These are phyloP conservation scores for Phyllosticta citriasiana DNA, from an alignment of 2,329 filamentous ascomycete species.

Conservation along the genomic window DNA sequence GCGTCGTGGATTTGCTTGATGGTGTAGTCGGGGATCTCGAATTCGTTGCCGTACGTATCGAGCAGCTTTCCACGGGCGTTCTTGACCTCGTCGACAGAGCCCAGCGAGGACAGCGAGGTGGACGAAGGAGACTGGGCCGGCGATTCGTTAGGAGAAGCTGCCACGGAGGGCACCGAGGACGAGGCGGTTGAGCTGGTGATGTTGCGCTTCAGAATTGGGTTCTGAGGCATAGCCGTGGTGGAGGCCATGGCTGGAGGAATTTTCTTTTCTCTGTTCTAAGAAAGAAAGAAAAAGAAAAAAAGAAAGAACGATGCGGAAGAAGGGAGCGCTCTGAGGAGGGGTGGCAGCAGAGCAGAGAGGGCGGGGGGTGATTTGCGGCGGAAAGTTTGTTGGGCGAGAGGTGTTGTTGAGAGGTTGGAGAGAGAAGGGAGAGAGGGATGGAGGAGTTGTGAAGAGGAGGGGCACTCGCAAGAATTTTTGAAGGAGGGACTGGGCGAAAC, in stretches of 20 bases:
- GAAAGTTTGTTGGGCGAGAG: slow-evolving; percentile 10
- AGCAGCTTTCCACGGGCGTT: slow-evolving; percentile 57
- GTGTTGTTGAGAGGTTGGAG: slow-evolving; percentile 5
- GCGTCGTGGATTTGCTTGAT: slow-evolving; percentile 97
- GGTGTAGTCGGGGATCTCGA: slow-evolving; percentile 87
- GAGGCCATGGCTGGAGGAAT: slow-evolving; percentile 26
- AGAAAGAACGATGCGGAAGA: neutral
- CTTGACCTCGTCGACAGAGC: slow-evolving; percentile 51
- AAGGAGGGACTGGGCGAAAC: neutral
- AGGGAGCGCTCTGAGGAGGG: neutral
- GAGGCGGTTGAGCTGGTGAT: slow-evolving; percentile 41
- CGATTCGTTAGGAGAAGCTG: slow-evolving; percentile 48
- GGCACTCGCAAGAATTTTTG: neutral
- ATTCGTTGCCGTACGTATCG: slow-evolving; percentile 92
- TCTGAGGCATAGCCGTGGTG: slow-evolving; percentile 45
- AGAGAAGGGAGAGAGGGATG: neutral
- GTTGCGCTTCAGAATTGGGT: slow-evolving; percentile 32
- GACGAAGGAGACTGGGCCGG: slow-evolving; percentile 62
- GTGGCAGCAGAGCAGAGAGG: neutral
- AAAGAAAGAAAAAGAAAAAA: neutral
- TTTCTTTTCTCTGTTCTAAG: neutral
- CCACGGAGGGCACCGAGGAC: slow-evolving; percentile 46
- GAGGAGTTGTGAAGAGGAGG: neutral
- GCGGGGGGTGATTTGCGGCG: slow-evolving; percentile 1
- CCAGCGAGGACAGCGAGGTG: slow-evolving; percentile 85